These are phyloP conservation scores for Eurotiales sp. DNA, from an alignment of 2,329 filamentous ascomycete species.

Conservation along the genomic window DNA sequence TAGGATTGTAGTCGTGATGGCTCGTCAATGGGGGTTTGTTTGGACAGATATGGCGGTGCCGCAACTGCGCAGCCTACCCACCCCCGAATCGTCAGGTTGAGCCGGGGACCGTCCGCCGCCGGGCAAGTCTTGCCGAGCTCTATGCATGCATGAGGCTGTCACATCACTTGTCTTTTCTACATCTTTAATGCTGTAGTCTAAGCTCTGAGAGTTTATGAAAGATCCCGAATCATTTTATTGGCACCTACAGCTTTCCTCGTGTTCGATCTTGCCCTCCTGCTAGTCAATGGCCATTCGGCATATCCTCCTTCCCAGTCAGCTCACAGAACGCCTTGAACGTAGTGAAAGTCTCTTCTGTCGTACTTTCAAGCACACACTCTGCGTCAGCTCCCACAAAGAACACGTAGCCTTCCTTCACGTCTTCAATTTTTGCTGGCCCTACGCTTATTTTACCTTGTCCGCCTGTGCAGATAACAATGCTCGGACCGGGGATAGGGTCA, in stretches of 20 bases:
- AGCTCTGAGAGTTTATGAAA: not conserved
- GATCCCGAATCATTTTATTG: not conserved
- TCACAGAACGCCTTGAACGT: conserved; percentile 96
- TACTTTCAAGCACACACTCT: conserved; percentile 71
- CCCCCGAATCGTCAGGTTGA: not conserved
- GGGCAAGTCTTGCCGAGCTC: conserved; percentile 8
- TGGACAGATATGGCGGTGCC: not conserved
- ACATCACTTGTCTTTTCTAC: too few species aligned
- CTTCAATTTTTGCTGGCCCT: conserved; percentile 68
- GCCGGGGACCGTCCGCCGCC: not conserved
- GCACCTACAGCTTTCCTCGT: not conserved
- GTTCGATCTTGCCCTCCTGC: not conserved
- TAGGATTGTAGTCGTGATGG: conserved; percentile 1
- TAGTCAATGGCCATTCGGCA: conserved; percentile 32
- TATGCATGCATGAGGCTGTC: not conserved
- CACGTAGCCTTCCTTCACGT: conserved; percentile 68
- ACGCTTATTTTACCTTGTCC: conserved; percentile 82
- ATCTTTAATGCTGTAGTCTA: too few species aligned
- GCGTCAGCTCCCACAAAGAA: conserved; percentile 87
- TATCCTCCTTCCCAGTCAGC: conserved; percentile 53
- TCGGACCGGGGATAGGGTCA: conserved; percentile 80
- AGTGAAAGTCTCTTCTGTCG: conserved; percentile 61
- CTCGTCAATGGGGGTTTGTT: not conserved
- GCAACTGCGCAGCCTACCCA: too few species aligned
- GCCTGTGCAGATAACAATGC: conserved; percentile 84